Conservation (phyloP, 2,329 filamentous ascomycete species). For the Ophiostoma australiae region DNA sequence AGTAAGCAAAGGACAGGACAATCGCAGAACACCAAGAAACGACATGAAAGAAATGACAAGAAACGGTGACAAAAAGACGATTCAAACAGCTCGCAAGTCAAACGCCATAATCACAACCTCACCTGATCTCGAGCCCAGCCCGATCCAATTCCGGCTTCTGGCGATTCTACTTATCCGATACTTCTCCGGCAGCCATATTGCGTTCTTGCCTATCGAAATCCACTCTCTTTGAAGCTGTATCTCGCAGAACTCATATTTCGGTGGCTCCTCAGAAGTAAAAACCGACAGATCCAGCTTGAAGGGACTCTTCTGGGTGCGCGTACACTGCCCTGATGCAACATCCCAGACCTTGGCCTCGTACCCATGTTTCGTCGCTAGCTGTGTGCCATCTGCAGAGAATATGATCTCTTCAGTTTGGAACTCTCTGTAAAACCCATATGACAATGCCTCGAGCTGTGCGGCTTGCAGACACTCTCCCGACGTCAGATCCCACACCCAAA, state of each 20-base stretch:
- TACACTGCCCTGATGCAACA: not conserved
- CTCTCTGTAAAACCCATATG: no score
- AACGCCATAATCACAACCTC: not conserved
- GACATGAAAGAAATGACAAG: not conserved
- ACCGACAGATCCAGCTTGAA: not conserved
- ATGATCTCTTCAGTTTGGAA: not conserved
- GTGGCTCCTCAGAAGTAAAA: not conserved
- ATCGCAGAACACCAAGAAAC: no score
- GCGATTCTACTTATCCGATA: not conserved
- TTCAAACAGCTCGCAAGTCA: not conserved
- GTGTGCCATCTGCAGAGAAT: not conserved
- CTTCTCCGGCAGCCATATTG: not conserved
- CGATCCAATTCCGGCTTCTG: not conserved
- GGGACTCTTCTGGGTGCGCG: not conserved
- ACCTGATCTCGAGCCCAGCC: not conserved
- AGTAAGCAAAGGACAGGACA: no score
- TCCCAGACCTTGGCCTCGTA: not conserved
- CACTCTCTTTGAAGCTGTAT: not conserved
- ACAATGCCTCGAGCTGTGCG: not conserved
- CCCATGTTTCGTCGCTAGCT: not conserved
- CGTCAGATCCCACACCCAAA: not conserved
- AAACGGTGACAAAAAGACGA: not conserved
- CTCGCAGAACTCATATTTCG: not conserved
- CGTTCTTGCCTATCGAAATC: not conserved
- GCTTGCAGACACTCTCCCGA: not conserved